A percentile compares a stretch with the other conserved stretches of the same genome.
phyloP scores from a whole-genome alignment of 768 basidiomycete genomes.

The Rhizopogon roseolus region DNA sequence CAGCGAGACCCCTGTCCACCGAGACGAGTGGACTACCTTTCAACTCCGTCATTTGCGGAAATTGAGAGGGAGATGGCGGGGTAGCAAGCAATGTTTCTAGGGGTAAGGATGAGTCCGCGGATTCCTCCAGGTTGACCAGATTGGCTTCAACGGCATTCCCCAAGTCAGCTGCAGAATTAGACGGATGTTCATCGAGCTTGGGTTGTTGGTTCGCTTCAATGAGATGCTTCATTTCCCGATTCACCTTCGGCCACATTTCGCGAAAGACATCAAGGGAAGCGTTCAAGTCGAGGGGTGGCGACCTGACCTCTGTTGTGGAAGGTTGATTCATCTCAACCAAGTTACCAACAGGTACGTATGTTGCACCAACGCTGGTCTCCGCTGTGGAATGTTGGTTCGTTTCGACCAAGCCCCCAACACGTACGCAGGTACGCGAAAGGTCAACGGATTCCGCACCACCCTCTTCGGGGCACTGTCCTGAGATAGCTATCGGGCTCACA shows the following conservation, averaged over 20 bases:
- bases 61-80: conserved; percentile 12
- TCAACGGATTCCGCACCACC: not conserved
- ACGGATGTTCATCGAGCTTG: not conserved
- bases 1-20: conserved; percentile 23
- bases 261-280: conserved; percentile 14
- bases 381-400: conserved; percentile 2
- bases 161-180: not conserved
- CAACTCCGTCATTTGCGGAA: conserved; percentile 1
- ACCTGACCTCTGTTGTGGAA: conserved; percentile 10
- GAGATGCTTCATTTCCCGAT: conserved; percentile 32
- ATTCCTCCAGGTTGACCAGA: not conserved
- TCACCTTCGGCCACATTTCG: conserved; percentile 31
- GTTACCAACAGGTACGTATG: not conserved
- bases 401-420: not conserved
- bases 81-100: conserved; percentile 25
- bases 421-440: not conserved
- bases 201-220: conserved; percentile 10
- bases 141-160: not conserved
- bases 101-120: conserved; percentile 23
- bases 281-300: conserved; percentile 10
- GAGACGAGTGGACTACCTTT: conserved; percentile 1
- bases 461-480: not conserved
- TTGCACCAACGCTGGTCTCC: conserved; percentile 3
- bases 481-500: not conserved
- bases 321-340: not conserved